Evolutionary conservation across 768 basidiomycete genomes (phyloP).

Genomic region (Russula griseocarnosa): DNA sequence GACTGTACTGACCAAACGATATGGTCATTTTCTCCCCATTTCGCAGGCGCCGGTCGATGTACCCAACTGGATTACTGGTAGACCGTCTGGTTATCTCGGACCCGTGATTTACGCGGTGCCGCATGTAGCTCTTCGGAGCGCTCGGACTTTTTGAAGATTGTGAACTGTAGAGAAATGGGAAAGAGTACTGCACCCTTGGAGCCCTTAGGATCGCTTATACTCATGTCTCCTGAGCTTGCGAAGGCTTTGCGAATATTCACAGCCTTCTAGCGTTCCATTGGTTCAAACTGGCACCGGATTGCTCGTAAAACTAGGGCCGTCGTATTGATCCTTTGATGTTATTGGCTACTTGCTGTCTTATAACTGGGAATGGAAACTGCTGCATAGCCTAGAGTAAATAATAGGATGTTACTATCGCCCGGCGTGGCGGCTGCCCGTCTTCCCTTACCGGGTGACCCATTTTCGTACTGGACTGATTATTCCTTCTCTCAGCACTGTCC

Average conservation of each 20-base stretch:
- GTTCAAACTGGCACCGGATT: neutral
- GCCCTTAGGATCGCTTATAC: neutral
- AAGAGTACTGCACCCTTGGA: neutral
- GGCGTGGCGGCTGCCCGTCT: neutral
- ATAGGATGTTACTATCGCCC: neutral
- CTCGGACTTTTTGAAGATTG: neutral
- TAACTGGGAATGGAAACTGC: neutral
- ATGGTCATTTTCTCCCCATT: neutral
- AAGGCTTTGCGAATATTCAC: neutral
- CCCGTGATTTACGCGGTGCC: neutral
- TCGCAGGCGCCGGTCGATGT: neutral
- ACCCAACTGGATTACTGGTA: neutral
- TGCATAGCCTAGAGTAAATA: neutral
- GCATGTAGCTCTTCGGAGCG: neutral
- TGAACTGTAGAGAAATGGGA: neutral
- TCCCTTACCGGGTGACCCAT: neutral
- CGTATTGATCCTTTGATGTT: neutral
- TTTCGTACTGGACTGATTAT: neutral
- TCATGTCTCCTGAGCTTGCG: neutral
- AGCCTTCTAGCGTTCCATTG: neutral
- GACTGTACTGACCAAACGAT: neutral
- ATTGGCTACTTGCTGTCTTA: neutral
- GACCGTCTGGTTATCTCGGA: neutral
- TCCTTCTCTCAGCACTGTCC: neutral
- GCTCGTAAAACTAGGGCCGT: neutral